Base-by-base conservation (phyloP, 208 protist species). In the Entamoeba dispar region DNA sequence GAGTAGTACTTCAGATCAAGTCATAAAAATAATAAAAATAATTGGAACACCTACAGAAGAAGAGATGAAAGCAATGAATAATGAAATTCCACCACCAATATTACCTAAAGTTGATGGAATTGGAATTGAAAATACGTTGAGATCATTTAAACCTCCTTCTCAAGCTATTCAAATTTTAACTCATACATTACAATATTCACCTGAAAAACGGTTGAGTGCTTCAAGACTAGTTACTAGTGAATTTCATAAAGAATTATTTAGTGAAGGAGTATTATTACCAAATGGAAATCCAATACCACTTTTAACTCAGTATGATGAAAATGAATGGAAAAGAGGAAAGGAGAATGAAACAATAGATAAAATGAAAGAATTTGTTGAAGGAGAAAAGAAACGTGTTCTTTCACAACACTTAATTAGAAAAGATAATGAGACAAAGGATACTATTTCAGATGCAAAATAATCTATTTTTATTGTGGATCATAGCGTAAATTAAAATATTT, bases 21-120 rank as follows among this genome's bases (percentile, higher is more conserved):
- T 97, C 3, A 52, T 94, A 10, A 91, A 93, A 43, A 96, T 96
- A 47, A 95, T 96, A 15, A 93, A 50, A 22, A 27, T 95, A 8
- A 50, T 95, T 4, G 96, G 96, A 10, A 93, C 94, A 7, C 94
- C 95, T 31, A 92, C 51, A 27, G 93, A 96, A 50, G 95, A 97
- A 49, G 96, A 98, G 92, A 97, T 98, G 51, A 92, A 95, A 43
- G 91, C 95, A 19, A 98, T 98, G 97, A 98, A 98, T 94, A 95
- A 93, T 0, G 96, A 97, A 93, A 98, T 97, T 95, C 97, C 98
- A 93, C 5, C 17, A 49, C 12, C 55, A 14, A 14, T 14, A 27
- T 14, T 69, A 22, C 55, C 55, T 14, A 14, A 69, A 27, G 55
- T 69, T 69, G 55, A 22, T 69, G 55, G 55, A 27, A 22, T 69